These are phyloP conservation scores for Diplocarpon mali DNA, from an alignment of 2,329 filamentous ascomycete genomes.

Conservation along the genomic window DNA sequence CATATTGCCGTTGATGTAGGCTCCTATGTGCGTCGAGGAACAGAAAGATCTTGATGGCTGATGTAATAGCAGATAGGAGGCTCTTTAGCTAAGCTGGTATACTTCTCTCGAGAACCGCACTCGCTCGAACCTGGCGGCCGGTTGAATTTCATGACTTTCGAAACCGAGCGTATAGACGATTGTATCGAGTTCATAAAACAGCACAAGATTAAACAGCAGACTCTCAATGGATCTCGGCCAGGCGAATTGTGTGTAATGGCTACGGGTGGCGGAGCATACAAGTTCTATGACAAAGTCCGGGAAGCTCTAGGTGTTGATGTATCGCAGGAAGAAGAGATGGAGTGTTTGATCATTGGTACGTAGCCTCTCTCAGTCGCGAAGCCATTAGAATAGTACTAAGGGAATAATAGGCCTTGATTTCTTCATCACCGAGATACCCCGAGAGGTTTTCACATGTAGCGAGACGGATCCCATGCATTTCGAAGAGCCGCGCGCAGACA, in stretches of 20 bases:
- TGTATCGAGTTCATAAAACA: conserved; percentile 87
- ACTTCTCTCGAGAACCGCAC: conserved; percentile 82
- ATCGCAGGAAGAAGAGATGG: conserved; percentile 93
- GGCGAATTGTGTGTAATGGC: conserved; percentile 84
- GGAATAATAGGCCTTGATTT: conserved; percentile 69
- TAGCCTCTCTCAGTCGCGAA: background rate
- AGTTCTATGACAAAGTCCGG: conserved; percentile 87
- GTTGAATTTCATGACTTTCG: conserved; percentile 90
- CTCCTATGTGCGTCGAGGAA: background rate
- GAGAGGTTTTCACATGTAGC: conserved; percentile 94
- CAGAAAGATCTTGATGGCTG: conserved; percentile 2
- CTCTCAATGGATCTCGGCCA: conserved; percentile 59
- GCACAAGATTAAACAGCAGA: conserved; percentile 71
- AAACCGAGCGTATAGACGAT: conserved; percentile 87
- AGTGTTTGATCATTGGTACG: conserved; percentile 85
- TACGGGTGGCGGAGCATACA: conserved; percentile 90
- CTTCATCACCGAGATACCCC: conserved; percentile 95
- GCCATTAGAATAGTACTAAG: background rate
- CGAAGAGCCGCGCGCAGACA: conserved; percentile 61
- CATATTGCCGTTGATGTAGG: conserved; percentile 93
- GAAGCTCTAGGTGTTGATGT: conserved; percentile 80
- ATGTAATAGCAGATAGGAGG: conserved; percentile 65
- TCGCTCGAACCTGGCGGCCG: conserved; percentile 74
- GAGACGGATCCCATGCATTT: conserved; percentile 88
- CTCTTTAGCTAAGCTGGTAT: conserved; percentile 90